Conservation (phyloP, 116 monocot species). For the Iris pallida region DNA sequence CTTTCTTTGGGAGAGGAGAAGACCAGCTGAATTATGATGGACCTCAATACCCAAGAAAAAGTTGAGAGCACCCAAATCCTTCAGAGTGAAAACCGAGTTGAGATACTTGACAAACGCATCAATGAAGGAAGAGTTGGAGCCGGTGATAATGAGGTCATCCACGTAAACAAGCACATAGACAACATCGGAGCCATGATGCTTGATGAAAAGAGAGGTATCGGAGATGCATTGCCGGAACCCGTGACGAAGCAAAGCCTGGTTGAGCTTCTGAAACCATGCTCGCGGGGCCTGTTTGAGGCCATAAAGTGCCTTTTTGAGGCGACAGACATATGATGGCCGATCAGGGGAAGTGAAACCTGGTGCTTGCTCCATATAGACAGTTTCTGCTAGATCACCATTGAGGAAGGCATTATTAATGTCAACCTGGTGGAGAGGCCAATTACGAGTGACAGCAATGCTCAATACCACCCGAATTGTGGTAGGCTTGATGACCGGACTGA, state of each 20-base stretch:
- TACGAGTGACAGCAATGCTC: not conserved
- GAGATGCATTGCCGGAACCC: not conserved
- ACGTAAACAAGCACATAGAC: not conserved
- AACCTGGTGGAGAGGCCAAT: not conserved
- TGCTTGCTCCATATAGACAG: not conserved
- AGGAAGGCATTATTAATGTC: conserved; percentile 1
- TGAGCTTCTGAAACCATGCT: not conserved
- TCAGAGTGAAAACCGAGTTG: too few species aligned
- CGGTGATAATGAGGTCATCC: not conserved
- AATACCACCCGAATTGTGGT: not conserved
- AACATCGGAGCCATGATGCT: too few species aligned
- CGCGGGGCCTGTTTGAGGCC: not conserved
- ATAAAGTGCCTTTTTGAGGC: not conserved
- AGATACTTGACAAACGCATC: too few species aligned
- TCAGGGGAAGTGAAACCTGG: not conserved
- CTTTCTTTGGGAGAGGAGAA: not conserved
- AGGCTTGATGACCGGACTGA: conserved; percentile 18
- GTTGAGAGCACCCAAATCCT: too few species aligned
- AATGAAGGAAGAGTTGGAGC: too few species aligned
- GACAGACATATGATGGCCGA: not conserved
- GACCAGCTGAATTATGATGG: not conserved
- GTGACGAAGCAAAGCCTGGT: not conserved
- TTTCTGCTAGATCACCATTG: not conserved
- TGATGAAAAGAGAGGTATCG: not conserved
- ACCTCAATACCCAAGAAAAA: not conserved